Base-by-base conservation (phyloP, 129 eudicot species). In the Tagetes erecta region DNA sequence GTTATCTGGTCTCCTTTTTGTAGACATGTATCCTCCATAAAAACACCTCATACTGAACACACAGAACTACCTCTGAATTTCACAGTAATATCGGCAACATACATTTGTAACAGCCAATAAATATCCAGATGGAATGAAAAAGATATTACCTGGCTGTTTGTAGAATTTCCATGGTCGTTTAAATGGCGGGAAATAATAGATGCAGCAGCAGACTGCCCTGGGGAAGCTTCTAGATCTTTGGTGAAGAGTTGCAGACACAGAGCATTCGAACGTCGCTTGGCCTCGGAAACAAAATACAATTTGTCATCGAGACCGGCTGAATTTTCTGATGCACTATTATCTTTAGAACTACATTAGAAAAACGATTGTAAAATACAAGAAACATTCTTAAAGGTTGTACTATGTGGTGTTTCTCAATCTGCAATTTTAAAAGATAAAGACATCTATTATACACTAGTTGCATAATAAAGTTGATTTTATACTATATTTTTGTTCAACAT, bases 161-260 rank as follows among this genome's bases (percentile, higher is more conserved):
- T 59, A 57, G 84, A 45, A 76, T 68, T 73, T 70, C 86, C 97
- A 78, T 76, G 95, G 80, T 81, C 88, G 70, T 80, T 84, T 73
- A 85, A 83, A 53, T 86, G 78, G 79, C 97, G 97, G 33, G 85
- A 88, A 58, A 94, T 79, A 44, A 94, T 88, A 9, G 99, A 94
- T 71, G 94, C 79, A 20, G 99, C 99, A 59, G 89, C 93, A 80
- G 92, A 85, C 70, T 94, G 93, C 72, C 99, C 99, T 0, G 94
- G 91, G 80, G 69, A 83, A 84, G 82, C 88, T 83, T 94, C 99
- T 76, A 76, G 71, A 38, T 94, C 96, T 87, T 91, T 94, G 6
- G 82, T 68, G 73, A 83, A 94, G 65, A 91, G 91, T 87, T 94
- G 99, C 85, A 94, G 81, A 77, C 99, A 83, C 41, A 75, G 82